phyloP scores from a whole-genome alignment of 306 rosid species.

The Rosa multiflora region DNA sequence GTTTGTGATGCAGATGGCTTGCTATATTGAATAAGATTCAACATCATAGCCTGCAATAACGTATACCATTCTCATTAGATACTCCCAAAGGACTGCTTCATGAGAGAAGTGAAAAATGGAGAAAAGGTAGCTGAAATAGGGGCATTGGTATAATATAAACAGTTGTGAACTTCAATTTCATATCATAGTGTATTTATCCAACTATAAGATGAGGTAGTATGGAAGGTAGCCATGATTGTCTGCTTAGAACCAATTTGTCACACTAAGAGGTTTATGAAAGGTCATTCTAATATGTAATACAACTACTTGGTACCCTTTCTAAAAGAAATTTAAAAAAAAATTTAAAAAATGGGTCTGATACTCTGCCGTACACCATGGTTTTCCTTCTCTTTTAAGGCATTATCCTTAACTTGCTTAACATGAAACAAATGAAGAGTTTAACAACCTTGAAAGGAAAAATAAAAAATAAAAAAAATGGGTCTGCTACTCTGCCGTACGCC shows the following conservation, averaged over 20 bases:
- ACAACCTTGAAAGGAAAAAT: neutral
- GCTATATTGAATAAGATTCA: conserved; percentile 54
- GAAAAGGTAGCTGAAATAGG: neutral
- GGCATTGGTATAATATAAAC: neutral
- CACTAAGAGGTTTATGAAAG: neutral
- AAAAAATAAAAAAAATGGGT: no score
- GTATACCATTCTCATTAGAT: conserved; percentile 7
- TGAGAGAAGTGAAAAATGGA: conserved; percentile 14
- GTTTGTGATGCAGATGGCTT: conserved; percentile 26
- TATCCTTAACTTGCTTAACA: neutral
- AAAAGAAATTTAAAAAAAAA: neutral
- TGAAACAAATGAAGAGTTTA: neutral
- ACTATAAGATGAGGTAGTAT: neutral
- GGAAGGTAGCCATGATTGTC: neutral
- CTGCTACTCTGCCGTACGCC: neutral
- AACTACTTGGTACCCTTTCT: neutral
- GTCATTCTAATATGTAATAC: neutral
- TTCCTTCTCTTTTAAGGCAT: neutral
- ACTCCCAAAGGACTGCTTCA: neutral
- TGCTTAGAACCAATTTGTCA: neutral
- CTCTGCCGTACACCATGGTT: neutral
- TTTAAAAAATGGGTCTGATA: neutral
- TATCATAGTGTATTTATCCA: neutral
- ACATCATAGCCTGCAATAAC: conserved; percentile 64
- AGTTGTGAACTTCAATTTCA: neutral